These are phyloP conservation scores for Alternaria metachromatica DNA, from an alignment of 2,329 filamentous ascomycete species.

Conservation along the genomic window DNA sequence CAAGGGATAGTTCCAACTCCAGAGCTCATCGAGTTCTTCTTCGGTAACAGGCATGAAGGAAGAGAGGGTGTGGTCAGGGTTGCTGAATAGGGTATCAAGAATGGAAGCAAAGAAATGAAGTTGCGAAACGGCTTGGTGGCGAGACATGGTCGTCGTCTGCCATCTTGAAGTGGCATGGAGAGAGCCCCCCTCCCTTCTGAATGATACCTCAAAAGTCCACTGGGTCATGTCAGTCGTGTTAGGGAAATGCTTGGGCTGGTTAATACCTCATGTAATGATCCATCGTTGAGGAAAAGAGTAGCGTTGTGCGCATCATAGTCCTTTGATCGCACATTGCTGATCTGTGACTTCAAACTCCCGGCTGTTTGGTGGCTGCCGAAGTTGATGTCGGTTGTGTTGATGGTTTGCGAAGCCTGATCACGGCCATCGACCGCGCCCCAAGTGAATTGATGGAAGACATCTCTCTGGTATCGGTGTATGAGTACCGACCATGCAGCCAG, in stretches of 20 bases:
- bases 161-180: constrained; percentile 53
- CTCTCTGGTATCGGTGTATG: constrained; percentile 41
- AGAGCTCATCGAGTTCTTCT: constrained; percentile 55
- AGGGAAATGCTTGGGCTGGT: background rate
- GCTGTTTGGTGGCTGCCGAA: constrained; percentile 20
- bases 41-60: constrained; percentile 26
- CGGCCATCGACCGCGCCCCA: constrained; percentile 28
- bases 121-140: constrained; percentile 53
- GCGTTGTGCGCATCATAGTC: constrained; percentile 10
- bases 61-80: constrained; percentile 19
- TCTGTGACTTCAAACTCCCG: constrained; percentile 21
- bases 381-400: constrained; percentile 27
- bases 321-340: constrained; percentile 20
- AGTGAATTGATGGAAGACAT: constrained; percentile 38
- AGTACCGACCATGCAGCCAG: constrained; percentile 42
- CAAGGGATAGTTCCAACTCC: constrained; percentile 57
- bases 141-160: constrained; percentile 51
- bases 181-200: constrained; percentile 30
- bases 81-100: constrained; percentile 45
- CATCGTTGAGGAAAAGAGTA: constrained; percentile 38
- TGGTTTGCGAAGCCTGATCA: constrained; percentile 15
- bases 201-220: constrained; percentile 40
- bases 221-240: constrained; percentile 13
- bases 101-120: constrained; percentile 52
- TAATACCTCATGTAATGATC: constrained; percentile 38